Evolutionary conservation across 768 basidiomycete species (phyloP), one percentile per base, ranked within the genome.

Genomic region (Leccinum broughii): DNA sequence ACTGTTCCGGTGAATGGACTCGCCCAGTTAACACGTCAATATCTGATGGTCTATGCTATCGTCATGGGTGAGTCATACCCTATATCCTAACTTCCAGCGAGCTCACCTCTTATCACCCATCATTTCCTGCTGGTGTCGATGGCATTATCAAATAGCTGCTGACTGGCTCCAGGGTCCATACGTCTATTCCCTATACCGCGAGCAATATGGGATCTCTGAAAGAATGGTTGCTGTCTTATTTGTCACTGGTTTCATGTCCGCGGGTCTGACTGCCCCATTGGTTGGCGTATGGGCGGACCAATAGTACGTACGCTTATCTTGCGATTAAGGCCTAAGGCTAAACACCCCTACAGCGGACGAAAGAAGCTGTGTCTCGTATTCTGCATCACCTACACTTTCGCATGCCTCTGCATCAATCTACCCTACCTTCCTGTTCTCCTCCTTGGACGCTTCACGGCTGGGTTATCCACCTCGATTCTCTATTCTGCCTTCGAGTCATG

Each of bases 81-180:
- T 15, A 11, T 7, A 1, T 3, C 15, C 24, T 30, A 20, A 14
- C 4, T 13, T 41, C 34, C 58, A 52, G 26, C 49, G 4, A 22
- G 32, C 59, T 64, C 22, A 64, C 34, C 22, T 51, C 30, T 44
- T 28, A 35, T 34, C 20, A 44, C 41, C n/a, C 54, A 5, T 2
- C 15, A 34, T 37, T 55, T n/a, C 26, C 55, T 46, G 60, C 57
- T 28, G 17, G 13, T 53, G 4, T 48, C 11, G 9, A 34, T 48
- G 22, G 37, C 51, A 32, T 44, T 13, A 53, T 34, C 14, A 37
- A 52, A 39, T 65, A 89, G 88, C 84, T 59, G 86, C 88, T 41
- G 88, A 91, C 71, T 90, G 89, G 88, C 77, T 91, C 14, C 88
- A 91, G 71, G 90, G 90, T 0, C 90, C 90, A 15, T 91, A 91